phyloP scores from a whole-genome alignment of 176 grass and related monocot species.

The Oryza coarctata region DNA sequence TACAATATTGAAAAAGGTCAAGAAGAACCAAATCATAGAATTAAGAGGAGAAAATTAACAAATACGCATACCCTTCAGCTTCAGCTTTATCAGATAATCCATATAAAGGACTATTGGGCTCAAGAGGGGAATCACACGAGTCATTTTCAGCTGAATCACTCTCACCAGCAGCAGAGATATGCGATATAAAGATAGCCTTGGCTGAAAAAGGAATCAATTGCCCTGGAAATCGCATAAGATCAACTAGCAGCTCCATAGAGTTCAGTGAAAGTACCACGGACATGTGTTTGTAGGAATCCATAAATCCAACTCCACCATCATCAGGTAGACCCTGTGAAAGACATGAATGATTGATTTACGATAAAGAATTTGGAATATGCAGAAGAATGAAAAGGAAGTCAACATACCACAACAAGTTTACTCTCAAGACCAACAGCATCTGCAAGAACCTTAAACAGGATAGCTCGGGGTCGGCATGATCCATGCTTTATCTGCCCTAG shows the following conservation, averaged over 20 bases:
- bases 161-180: slow-evolving; percentile 90
- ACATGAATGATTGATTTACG: slow-evolving; percentile 5
- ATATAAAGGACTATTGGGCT: slow-evolving; percentile 93
- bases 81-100: slow-evolving; percentile 87
- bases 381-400: slow-evolving; percentile 16
- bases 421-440: slow-evolving; percentile 96
- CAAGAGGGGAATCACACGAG: slow-evolving; percentile 97
- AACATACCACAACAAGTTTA: slow-evolving; percentile 96
- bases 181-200: slow-evolving; percentile 95
- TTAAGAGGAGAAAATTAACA: slow-evolving; percentile 36
- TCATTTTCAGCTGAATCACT: slow-evolving; percentile 98
- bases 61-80: slow-evolving; percentile 82
- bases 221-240: slow-evolving; percentile 98
- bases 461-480: slow-evolving; percentile 90
- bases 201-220: slow-evolving; percentile 94
- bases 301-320: slow-evolving; percentile 73
- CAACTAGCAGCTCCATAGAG: slow-evolving; percentile 92
- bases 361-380: slow-evolving; percentile 7
- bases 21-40: slow-evolving; percentile 26
- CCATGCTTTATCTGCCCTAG: slow-evolving; percentile 97
- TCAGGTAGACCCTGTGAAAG: slow-evolving; percentile 78
- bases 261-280: slow-evolving; percentile 91
- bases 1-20: slow-evolving; percentile 1
- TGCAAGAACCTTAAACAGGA: slow-evolving; percentile 98
- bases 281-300: slow-evolving; percentile 98